Percentiles rank a stretch among this genome's conserved stretches.
These are phyloP conservation scores for Curvularia verruculosa DNA, from an alignment of 2,329 filamentous ascomycete genomes.

Conservation along the genomic window DNA sequence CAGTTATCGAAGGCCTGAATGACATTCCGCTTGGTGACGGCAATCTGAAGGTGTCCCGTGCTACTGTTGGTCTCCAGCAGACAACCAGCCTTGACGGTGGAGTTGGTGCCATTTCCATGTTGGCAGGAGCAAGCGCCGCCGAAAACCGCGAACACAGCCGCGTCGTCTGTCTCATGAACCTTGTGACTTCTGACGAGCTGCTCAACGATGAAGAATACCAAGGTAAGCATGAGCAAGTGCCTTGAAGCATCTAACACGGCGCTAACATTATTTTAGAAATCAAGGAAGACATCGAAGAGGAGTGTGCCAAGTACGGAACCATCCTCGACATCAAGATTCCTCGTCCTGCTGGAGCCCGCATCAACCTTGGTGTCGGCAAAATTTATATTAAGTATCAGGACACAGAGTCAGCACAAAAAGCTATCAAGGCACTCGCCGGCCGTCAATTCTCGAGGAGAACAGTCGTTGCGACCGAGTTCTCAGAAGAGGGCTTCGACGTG, in stretches of 20 bases:
- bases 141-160: slow-evolving; percentile 76
- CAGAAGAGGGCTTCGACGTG: slow-evolving; percentile 97
- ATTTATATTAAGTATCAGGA: slow-evolving; percentile 95
- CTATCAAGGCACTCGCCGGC: slow-evolving; percentile 86
- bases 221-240: slow-evolving; percentile 57
- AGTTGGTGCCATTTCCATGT: slow-evolving; percentile 96
- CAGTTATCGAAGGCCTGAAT: slow-evolving; percentile 88
- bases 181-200: slow-evolving; percentile 95
- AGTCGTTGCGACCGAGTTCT: slow-evolving; percentile 95
- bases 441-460: slow-evolving; percentile 96
- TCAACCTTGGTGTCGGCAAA: slow-evolving; percentile 91
- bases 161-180: slow-evolving; percentile 93
- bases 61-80: slow-evolving; percentile 93
- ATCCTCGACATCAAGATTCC: slow-evolving; percentile 92
- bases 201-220: slow-evolving; percentile 95
- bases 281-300: slow-evolving; percentile 88
- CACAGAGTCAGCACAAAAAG: slow-evolving; percentile 78
- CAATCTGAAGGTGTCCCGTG: slow-evolving; percentile 82
- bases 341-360: slow-evolving; percentile 79
- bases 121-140: slow-evolving; percentile 83
- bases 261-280: slow-evolving; percentile 72
- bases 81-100: slow-evolving; percentile 91
- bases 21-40: slow-evolving; percentile 92
- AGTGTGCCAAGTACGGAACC: slow-evolving; percentile 88
- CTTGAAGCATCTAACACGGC: neutral